Base-by-base conservation (phyloP, 139 green algal species). In the Asterochloris sp. region DNA sequence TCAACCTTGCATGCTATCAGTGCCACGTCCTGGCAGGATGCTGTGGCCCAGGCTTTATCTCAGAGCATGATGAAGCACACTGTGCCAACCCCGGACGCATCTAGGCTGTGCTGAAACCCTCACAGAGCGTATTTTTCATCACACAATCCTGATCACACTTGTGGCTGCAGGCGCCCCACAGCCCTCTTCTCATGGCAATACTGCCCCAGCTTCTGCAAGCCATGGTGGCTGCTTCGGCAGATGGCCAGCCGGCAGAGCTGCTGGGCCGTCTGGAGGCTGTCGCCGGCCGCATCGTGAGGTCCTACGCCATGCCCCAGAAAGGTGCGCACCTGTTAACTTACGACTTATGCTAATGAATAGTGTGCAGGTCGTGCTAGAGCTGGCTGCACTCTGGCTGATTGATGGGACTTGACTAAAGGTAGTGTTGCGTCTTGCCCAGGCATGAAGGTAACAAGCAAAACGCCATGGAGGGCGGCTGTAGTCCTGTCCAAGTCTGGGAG, bases 161-260 rank as follows among this genome's bases (percentile, higher is more conserved):
- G 27, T 29, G 27, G 11, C 47, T 38, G 73, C 90, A 91, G 85
- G 73, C 64, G 14, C 84, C 91, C n/a, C 81, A 47, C 64, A 91
- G 84, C 83, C 86, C 87, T 4, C 84, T 95, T 69, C 84, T 95
- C 69, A 82, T 88, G 28, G 10, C 38, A 12, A 78, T 81, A 0
- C 80, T 91, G 54, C 78, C 84, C n/a, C 86, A 90, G 24, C 86
- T 96, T 82, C 71, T 95, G 80, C 76, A 80, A 9, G 85, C 90
- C 0, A 77, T 92, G 27, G 84, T 69, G 12, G 62, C 63, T 0
- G 86, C 86, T 63, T 81, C 67, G 24, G 87, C 82, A 61, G 78
- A 78, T 19, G 73, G 78, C 13, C 84, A 68, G 0, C 79, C 88
- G 47, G 76, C 82, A 12, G 83, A 83, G 13, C 74, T 96, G 64